Evolutionary conservation across 2,329 filamentous ascomycete species (phyloP), one percentile per base, ranked within the genome.

Genomic region (Calonectria leucothoes): DNA sequence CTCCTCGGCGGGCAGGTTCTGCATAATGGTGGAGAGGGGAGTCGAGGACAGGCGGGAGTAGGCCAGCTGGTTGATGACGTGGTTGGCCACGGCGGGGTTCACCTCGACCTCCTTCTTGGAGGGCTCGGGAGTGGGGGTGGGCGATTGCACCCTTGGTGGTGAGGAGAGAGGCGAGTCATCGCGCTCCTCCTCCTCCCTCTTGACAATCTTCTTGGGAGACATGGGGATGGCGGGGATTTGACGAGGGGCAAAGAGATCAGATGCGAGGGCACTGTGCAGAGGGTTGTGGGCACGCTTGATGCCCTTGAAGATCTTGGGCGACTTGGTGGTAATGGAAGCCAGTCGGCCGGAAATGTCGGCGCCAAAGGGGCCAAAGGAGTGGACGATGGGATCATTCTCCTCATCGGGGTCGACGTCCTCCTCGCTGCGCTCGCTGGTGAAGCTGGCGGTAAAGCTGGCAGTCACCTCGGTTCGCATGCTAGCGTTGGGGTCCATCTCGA

Each of bases 31-130:
- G 1, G 96, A 97, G 63, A 98, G 89, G 5, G 97, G 96, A 31
- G 95, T 97, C 0, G 96, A 98, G 20, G 96, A 96, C 8, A 98
- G 89, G 33, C 96, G 94, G 2, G 97, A 98, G 84, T 95, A 99
- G 37, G 97, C 97, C 35, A 99, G 91, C 85, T 99, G 97, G 85
- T 98, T 98, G 83, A 97, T 91, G 75, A 98, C 92, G 82, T 99
- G 97, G 84, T 98, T 98, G 79, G 90, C 90, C 76, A 97, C 82
- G 35, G 82, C 76, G 25, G 85, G 83, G 68, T 88, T 84, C 51
- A 87, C 80, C 65, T 85, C 83, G 25, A 83, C 75, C 10, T 76
- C 59, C 74, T 80, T 79, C 70, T 79, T 77, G 52, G 51, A 33
- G 6, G 69, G 73, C 31, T 77, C 76, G 10, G 77, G 75, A 23